A percentile compares a stretch with the other conserved stretches of the same genome.
Evolutionary conservation across 164 flowering plant species (phyloP).

Genomic region (Umbilicus rupestris): DNA sequence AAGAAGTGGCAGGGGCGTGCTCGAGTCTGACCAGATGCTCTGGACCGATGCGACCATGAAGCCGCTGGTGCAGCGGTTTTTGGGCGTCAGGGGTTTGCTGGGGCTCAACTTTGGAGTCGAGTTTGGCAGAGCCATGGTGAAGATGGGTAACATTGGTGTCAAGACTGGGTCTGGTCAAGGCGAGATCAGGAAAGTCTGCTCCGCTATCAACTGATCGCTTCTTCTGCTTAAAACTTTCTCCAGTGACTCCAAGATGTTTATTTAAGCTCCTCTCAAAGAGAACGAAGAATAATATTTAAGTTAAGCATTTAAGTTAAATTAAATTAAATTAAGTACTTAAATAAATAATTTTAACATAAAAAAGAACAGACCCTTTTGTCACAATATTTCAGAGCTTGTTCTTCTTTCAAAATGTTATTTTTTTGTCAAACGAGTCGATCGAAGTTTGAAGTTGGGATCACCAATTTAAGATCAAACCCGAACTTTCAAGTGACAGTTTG

Average conservation of each 20-base stretch:
- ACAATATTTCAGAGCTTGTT: no score
- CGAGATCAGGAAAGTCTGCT: background rate
- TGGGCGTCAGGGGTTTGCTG: conserved; percentile 49
- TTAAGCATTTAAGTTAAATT: no score
- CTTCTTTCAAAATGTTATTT: no score
- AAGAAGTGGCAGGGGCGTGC: conserved; percentile 45
- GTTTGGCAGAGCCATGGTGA: conserved; percentile 31
- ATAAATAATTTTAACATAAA: no score
- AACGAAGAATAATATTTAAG: background rate
- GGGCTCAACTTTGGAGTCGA: conserved; percentile 48
- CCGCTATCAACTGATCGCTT: background rate
- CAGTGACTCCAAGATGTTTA: no score
- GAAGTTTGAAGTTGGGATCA: no score
- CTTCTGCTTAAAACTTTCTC: background rate
- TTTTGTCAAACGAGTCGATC: no score
- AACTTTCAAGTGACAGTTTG: no score
- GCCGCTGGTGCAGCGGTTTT: conserved; percentile 35
- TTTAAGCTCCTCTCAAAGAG: background rate
- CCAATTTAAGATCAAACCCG: no score
- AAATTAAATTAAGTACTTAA: no score
- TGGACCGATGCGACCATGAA: conserved; percentile 42
- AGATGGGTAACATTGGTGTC: conserved; percentile 2
- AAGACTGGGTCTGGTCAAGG: background rate
- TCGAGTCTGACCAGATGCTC: conserved; percentile 74
- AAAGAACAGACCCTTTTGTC: no score